These are phyloP conservation scores for Pseudogymnoascus sp. DNA, from an alignment of 2,329 filamentous ascomycete species.

Conservation along the genomic window DNA sequence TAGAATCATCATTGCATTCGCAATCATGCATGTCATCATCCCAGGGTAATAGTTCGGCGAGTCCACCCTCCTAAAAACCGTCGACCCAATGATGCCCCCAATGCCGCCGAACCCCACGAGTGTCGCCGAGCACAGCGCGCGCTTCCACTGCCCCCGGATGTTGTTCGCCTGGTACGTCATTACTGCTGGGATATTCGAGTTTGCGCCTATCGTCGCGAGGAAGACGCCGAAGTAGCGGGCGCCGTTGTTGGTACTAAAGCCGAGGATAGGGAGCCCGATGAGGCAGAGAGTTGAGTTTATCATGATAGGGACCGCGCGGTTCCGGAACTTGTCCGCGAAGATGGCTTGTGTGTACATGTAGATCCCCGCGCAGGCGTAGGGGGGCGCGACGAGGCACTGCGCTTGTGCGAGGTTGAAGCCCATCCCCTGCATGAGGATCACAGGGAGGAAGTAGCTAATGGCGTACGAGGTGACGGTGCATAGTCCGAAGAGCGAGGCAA, in stretches of 20 bases:
- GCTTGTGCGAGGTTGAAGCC: constrained; percentile 41
- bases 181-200: constrained; percentile 65
- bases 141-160: constrained; percentile 81
- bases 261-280: constrained; percentile 31
- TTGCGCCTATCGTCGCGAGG: constrained; percentile 26
- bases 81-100: constrained; percentile 66
- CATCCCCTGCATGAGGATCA: constrained; percentile 55
- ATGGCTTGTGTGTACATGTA: constrained; percentile 38
- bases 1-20: constrained; percentile 21
- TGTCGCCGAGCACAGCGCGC: constrained; percentile 67
- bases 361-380: constrained; percentile 39
- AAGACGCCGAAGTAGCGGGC: constrained; percentile 46
- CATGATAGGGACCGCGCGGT: constrained; percentile 41
- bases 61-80: constrained; percentile 59
- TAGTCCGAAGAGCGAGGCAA: constrained; percentile 52
- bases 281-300: constrained; percentile 37
- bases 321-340: constrained; percentile 44
- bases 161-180: constrained; percentile 83
- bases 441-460: constrained; percentile 67
- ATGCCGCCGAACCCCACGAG: constrained; percentile 70
- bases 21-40: constrained; percentile 18
- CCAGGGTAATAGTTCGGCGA: constrained; percentile 36
- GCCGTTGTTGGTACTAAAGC: constrained; percentile 39
- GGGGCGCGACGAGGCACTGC: constrained; percentile 47
- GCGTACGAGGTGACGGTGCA: constrained; percentile 66